Evolutionary conservation across 306 rosid species (phyloP).

Genomic region (Dalbergia cultrata): DNA sequence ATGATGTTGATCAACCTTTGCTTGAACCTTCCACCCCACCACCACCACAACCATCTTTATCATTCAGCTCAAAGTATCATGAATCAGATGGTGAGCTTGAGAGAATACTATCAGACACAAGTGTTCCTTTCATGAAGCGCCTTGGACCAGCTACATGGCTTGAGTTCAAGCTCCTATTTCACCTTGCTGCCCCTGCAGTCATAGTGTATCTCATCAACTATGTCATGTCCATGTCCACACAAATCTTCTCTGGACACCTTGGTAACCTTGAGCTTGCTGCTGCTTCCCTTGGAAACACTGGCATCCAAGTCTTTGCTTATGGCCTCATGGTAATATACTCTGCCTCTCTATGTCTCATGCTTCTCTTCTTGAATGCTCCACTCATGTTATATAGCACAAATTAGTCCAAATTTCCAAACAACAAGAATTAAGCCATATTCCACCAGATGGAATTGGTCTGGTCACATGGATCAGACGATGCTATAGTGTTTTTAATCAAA

Average conservation of each 20-base stretch:
- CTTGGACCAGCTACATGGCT: conserved; percentile 58
- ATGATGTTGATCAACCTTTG: conserved; percentile 46
- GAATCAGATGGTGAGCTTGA: conserved; percentile 61
- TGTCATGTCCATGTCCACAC: conserved; percentile 78
- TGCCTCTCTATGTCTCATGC: too few relatives aligned
- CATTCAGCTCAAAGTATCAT: conserved; percentile 36
- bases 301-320: conserved; percentile 78
- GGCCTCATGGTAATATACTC: conserved; percentile 69
- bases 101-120: conserved; percentile 59
- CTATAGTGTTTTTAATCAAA: background rate
- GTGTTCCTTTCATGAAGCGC: conserved; percentile 41
- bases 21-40: background rate
- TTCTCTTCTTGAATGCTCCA: too few relatives aligned
- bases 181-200: conserved; percentile 76
- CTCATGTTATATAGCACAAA: too few relatives aligned
- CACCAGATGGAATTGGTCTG: too few relatives aligned
- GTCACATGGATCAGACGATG: too few relatives aligned
- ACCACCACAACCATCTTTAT: background rate
- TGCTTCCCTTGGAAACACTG: conserved; percentile 79
- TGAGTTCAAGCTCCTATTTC: conserved; percentile 60
- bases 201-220: conserved; percentile 67
- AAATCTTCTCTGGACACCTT: conserved; percentile 73
- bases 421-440: too few relatives aligned
- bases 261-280: conserved; percentile 83
- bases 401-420: too few relatives aligned